A percentile compares a stretch with the other conserved stretches of the same genome.
These are phyloP conservation scores for Chlorella sp. DNA, from an alignment of 139 green algal genomes.

Conservation along the genomic window DNA sequence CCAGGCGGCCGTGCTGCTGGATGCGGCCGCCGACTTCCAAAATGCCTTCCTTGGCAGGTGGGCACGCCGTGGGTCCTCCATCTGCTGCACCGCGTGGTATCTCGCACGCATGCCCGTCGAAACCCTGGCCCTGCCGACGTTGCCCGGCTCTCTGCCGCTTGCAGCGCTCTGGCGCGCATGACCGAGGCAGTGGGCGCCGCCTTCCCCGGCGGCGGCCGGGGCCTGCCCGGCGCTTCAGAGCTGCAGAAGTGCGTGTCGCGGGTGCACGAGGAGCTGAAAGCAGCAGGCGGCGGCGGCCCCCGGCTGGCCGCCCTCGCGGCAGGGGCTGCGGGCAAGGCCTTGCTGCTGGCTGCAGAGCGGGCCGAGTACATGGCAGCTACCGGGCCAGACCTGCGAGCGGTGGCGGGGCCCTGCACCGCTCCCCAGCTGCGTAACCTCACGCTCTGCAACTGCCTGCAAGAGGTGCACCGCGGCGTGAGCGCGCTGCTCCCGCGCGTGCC, in stretches of 20 bases:
- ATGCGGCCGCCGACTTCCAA: constrained; percentile 64
- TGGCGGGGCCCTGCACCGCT: constrained; percentile 45
- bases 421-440: constrained; percentile 85
- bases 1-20: constrained; percentile 65
- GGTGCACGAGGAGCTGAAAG: constrained; percentile 86
- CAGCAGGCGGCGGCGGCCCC: constrained; percentile 40
- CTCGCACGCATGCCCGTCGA: too few relatives aligned
- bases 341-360: constrained; percentile 51
- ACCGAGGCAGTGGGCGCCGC: constrained; percentile 69
- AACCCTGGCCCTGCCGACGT: too few relatives aligned
- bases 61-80: too few relatives aligned
- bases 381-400: constrained; percentile 67
- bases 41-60: constrained; percentile 75
- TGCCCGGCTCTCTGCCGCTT: constrained; percentile 48
- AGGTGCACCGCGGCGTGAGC: constrained; percentile 72
- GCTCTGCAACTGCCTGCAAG: constrained; percentile 78
- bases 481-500: constrained; percentile 54
- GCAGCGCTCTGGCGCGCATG: constrained; percentile 49
- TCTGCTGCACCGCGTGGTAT: too few relatives aligned
- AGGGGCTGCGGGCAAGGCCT: constrained; percentile 49
- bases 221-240: constrained; percentile 71
- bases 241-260: constrained; percentile 81
- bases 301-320: constrained; percentile 55
- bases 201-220: constrained; percentile 68
- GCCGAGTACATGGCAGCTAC: constrained; percentile 75